Evolutionary conservation across 2,329 filamentous ascomycete species (phyloP), one percentile per base, ranked within the genome.

Genomic region (Colletotrichum sansevieriae): DNA sequence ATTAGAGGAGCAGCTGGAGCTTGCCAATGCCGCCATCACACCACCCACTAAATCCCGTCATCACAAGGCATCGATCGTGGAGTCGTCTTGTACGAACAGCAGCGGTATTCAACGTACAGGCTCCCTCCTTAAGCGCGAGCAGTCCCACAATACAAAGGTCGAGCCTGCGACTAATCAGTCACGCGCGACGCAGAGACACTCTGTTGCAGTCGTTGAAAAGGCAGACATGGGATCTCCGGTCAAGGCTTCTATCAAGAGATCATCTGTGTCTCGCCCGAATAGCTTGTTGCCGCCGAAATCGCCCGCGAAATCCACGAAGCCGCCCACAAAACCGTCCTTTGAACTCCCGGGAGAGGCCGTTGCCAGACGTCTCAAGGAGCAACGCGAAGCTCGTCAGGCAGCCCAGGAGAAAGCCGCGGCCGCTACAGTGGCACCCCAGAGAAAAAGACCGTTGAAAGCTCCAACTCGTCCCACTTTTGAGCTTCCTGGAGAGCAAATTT

Each of bases 341-440:
- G 87, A 90, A 76, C 83, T 91, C 12, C 87, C 88, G 0, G 88
- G 89, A 10, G 89, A 91, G 51, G 87, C 86, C 43, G 83, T 90
- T 10, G 85, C 88, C 46, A 83, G 85, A 13, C 83, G 84, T 13
- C 76, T 90, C 65, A 88, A 84, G 74, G 86, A 89, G 74, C 83
- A 88, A 73, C 84, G 85, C 12, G 87, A 90, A 66, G 85, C 86
- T 51, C 86, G 88, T 33, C 75, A 82, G 41, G 80, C 83, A 55
- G 70, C 51, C 3, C 60, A 58, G 4, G 66, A 70, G 13, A 69
- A 69, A 37, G 44, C 70, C 15, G 49, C 67, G 29, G 59, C 71
- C 55, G 74, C 75, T 55, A 74, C 75, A 44, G 75, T 75, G 47
- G 75, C 80, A 43, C 78, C 83, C 3, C 78, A 81, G 64, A 83